Percentiles rank a stretch among this genome's conserved stretches.
These are phyloP conservation scores for Priceomyces fermenticarens DNA, from an alignment of 805 yeast genomes.

Conservation along the genomic window DNA sequence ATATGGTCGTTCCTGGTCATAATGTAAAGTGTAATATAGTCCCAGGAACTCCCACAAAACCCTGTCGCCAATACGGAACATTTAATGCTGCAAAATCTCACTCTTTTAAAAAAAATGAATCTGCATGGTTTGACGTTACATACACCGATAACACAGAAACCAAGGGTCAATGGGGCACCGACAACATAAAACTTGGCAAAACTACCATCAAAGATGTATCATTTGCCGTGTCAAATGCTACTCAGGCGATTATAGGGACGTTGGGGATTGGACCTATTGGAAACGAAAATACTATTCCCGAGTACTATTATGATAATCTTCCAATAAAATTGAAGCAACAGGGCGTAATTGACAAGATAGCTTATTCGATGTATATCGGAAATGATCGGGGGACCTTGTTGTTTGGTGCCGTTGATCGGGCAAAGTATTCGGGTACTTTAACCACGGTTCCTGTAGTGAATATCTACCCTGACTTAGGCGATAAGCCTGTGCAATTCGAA, in stretches of 20 bases:
- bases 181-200: slow-evolving; percentile 52
- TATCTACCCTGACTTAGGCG: slow-evolving; percentile 24
- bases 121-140: slow-evolving; percentile 42
- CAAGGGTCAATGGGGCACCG: slow-evolving; percentile 59
- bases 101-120: slow-evolving; percentile 36
- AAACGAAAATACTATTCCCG: slow-evolving; percentile 57
- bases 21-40: slow-evolving; percentile 20
- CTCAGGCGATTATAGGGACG: slow-evolving; percentile 67
- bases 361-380: slow-evolving; percentile 38
- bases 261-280: slow-evolving; percentile 70
- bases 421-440: slow-evolving; percentile 35
- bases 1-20: slow-evolving; percentile 38
- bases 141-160: slow-evolving; percentile 52
- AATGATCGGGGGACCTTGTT: slow-evolving; percentile 29
- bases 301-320: slow-evolving; percentile 35
- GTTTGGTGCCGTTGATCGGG: slow-evolving; percentile 44
- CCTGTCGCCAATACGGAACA: slow-evolving; percentile 48
- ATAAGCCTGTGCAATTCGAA: slow-evolving; percentile 49
- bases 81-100: slow-evolving; percentile 40
- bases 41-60: slow-evolving; percentile 17
- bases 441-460: slow-evolving; percentile 41
- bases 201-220: slow-evolving; percentile 49
- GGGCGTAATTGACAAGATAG: slow-evolving; percentile 31
- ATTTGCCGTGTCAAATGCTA: slow-evolving; percentile 69
- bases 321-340: slow-evolving; percentile 30